Evolutionary conservation across 208 protist genomes (phyloP), one percentile per base, ranked within the genome.

Genomic region (Acanthamoeba lenticulata): DNA sequence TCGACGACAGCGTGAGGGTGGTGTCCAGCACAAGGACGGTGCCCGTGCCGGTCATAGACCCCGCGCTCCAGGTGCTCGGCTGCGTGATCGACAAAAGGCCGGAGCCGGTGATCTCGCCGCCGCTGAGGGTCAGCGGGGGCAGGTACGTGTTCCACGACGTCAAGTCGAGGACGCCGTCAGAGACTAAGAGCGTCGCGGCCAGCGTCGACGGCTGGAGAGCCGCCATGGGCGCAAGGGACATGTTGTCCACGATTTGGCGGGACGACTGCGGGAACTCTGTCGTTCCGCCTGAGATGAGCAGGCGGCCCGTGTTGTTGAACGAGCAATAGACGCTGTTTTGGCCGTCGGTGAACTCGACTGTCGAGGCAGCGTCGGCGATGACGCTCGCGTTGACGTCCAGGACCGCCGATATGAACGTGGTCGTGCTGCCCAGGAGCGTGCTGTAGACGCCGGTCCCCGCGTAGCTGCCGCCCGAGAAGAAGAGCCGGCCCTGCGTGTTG

Each of bases 391-490:
- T 55, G 86, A 79, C 65, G 60, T 92, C 86, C 36, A 92, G 29
- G 27, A 49, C 44, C 34, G 86, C 86, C 9, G 45, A 27, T 49
- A 49, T 57, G 19, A 92, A 74, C 42, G 86, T 57, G 44, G 74
- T 27, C 21, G 45, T 92, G 21, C 86, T 57, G 7, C 86, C 86
- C 36, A 24, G 72, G 40, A 67, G 57, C 36, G 86, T 57, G 36
- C 74, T 19, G 65, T 92, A 92, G 65, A 32, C 45, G 27, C 86
- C 86, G n/a, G 36, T 44, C 2, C 38, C 65, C 36, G 57, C 74
- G 86, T 92, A 92, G 86, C 86, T 92, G n/a, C 86, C 86, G 55
- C 86, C 86, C 21, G 15, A 45, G 65, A 92, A 57, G 5, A 40
- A 32, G 9, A 92, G 86, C 15, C 86, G 36, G 15, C 86, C 86